Base-by-base conservation (phyloP, 1,139 yeast genomes). In the Lodderomyces jiufengensis region DNA sequence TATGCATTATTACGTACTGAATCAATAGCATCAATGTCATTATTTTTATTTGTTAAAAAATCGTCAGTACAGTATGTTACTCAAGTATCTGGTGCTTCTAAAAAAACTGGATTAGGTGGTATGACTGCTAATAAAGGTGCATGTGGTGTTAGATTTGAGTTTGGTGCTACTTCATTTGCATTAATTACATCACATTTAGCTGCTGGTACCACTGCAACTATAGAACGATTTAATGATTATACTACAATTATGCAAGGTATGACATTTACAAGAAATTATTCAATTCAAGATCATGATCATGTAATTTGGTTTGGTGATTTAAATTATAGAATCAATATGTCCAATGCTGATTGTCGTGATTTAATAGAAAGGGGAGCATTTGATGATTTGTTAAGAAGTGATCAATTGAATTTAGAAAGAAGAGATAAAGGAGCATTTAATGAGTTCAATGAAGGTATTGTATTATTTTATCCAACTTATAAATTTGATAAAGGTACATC, bases 251-350 rank as follows among this genome's bases (percentile, higher is more conserved):
- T 82, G 43, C 78, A 78, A 38, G 95, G 95, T 1, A 65, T 92
- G 38, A 70, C 83, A 27, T 90, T 94, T 54, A 77, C 86, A 1
- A 72, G 92, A 35, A 85, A 87, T 41, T 66, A 64, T 44, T 70
- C 74, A 16, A 76, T 90, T 24, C 73, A 73, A 43, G 95, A 87
- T 50, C 96, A 87, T 55, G 97, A 92, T 54, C 78, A 82, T 26
- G 75, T 88, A 3, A 70, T 94, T 8, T 92, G 98, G 98, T 73
- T 90, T 57, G 98, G 99, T 4, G 99, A 94, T 59, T 84, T 94
- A 57, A 94, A 94, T 56, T 94, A 84, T 60, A 70, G 99, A 49
- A 78, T 94, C 24, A 67, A 77, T 21, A 59, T 88, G 48, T 74
- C 85, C 0, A 87, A 85, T 54, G 95, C 84, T 5, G 76, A 78